Conservation (phyloP, 306 rosid genomes). For the Amphicarpaea edgeworthii region DNA sequence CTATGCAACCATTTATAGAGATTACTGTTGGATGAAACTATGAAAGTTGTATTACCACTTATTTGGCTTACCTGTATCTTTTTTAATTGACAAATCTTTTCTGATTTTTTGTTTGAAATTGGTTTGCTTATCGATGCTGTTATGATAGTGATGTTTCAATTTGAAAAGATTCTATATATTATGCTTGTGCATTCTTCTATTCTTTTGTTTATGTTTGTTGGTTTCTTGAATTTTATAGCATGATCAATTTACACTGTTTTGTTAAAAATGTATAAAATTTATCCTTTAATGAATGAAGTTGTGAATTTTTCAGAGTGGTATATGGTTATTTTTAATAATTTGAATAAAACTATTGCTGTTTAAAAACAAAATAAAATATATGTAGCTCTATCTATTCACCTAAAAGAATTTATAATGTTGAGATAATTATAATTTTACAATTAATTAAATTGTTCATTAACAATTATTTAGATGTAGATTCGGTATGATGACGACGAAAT, state of each 20-base stretch:
- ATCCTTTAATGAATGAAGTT: conserved; percentile 20
- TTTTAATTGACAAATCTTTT: conserved; percentile 19
- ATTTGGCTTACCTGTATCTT: conserved; percentile 36
- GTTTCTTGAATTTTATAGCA: conserved; percentile 34
- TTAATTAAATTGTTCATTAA: too few species aligned
- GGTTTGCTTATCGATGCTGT: conserved; percentile 27
- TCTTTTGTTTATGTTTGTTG: conserved; percentile 26
- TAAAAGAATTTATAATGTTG: too few species aligned
- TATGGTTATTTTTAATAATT: conserved; percentile 13
- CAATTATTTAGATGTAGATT: too few species aligned
- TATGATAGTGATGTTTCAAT: conserved; percentile 30
- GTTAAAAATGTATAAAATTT: conserved; percentile 17
- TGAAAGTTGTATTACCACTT: conserved; percentile 29
- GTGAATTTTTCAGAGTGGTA: conserved; percentile 7
- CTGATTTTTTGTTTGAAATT: background rate
- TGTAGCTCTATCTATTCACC: background rate
- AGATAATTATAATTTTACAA: too few species aligned
- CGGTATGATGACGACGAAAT: too few species aligned
- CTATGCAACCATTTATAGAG: background rate
- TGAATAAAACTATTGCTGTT: background rate
- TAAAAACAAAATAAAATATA: conserved; percentile 22
- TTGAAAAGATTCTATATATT: conserved; percentile 23
- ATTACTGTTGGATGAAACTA: conserved; percentile 22
- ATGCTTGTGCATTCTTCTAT: conserved; percentile 18
- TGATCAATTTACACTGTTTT: conserved; percentile 34